Percentiles rank a stretch among this genome's conserved stretches.
These are phyloP conservation scores for Yamadazyma diddensiae DNA, from an alignment of 1,139 yeast genomes.

Conservation along the genomic window DNA sequence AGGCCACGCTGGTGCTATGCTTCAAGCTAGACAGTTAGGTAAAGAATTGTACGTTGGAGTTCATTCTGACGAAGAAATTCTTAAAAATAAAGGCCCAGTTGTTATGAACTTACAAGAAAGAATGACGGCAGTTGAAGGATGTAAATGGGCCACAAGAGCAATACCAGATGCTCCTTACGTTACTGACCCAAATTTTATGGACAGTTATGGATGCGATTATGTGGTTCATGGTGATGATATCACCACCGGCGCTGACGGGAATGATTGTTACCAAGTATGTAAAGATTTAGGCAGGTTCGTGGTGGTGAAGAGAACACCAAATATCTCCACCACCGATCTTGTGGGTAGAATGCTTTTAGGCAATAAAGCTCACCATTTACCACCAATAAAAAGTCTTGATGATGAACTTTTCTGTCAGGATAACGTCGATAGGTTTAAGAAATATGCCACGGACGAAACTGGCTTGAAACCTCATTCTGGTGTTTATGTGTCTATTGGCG, in stretches of 20 bases:
- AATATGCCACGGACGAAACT: constrained; percentile 65
- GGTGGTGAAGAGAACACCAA: constrained; percentile 89
- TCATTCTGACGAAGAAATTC: constrained; percentile 86
- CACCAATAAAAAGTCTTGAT: constrained; percentile 26
- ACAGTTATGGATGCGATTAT: constrained; percentile 67
- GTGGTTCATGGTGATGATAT: constrained; percentile 98
- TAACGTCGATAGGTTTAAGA: constrained; percentile 34
- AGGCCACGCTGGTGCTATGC: constrained; percentile 93
- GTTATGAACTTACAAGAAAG: constrained; percentile 86
- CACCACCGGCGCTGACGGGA: constrained; percentile 92
- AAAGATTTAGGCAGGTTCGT: constrained; percentile 84
- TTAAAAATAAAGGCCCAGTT: constrained; percentile 83
- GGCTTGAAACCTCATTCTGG: constrained; percentile 62
- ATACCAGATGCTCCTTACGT: constrained; percentile 88
- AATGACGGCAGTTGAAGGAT: constrained; percentile 77
- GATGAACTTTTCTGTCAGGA: constrained; percentile 35
- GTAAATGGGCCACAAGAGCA: constrained; percentile 81
- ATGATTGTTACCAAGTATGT: constrained; percentile 83
- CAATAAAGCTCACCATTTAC: constrained; percentile 57
- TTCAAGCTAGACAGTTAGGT: constrained; percentile 84
- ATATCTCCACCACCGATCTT: constrained; percentile 90
- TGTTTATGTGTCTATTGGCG: constrained; percentile 45
- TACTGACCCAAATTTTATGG: constrained; percentile 84
- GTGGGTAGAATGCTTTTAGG: constrained; percentile 84
- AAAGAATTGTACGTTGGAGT: constrained; percentile 79